These are phyloP conservation scores for Chlorella sp. DNA, from an alignment of 139 green algal genomes.

Conservation along the genomic window DNA sequence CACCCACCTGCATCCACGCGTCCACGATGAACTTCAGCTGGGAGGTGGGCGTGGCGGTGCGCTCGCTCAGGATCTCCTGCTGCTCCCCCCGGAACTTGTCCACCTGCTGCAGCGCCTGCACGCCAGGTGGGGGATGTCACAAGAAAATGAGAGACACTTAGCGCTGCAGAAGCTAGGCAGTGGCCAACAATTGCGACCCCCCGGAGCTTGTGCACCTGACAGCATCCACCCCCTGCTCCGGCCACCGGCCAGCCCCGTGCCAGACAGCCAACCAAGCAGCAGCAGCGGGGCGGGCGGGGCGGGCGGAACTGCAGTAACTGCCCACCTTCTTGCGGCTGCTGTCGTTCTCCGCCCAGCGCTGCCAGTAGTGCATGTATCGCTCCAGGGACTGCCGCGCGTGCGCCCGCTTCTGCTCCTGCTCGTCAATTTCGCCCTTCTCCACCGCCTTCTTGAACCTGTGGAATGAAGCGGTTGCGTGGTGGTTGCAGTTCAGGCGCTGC, in stretches of 20 bases:
- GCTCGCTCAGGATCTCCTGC: constrained; percentile 81
- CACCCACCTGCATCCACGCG: constrained; percentile 78
- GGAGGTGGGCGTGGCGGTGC: constrained; percentile 82
- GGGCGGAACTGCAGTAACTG: background rate
- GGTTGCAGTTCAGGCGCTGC: no score
- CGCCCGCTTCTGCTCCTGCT: constrained; percentile 81
- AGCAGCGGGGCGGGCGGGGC: background rate
- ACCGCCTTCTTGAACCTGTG: constrained; percentile 85
- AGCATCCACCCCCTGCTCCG: no score
- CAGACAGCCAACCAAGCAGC: no score
- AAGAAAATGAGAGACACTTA: no score
- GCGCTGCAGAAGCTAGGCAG: no score
- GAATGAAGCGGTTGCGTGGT: no score
- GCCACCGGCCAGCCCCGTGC: no score
- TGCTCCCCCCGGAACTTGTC: constrained; percentile 61
- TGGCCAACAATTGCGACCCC: no score
- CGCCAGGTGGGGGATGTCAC: background rate
- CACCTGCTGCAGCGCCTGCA: constrained; percentile 48
- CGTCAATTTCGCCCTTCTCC: constrained; percentile 87
- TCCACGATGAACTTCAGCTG: constrained; percentile 95
- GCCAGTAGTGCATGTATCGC: constrained; percentile 93
- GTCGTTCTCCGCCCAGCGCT: constrained; percentile 86
- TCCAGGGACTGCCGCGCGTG: constrained; percentile 90
- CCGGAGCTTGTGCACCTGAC: no score
- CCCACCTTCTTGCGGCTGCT: constrained; percentile 41